Evolutionary conservation across 495 filamentous ascomycete genomes (phyloP), one percentile per base, ranked within the genome.

Genomic region (Aspergillus conjunctus): DNA sequence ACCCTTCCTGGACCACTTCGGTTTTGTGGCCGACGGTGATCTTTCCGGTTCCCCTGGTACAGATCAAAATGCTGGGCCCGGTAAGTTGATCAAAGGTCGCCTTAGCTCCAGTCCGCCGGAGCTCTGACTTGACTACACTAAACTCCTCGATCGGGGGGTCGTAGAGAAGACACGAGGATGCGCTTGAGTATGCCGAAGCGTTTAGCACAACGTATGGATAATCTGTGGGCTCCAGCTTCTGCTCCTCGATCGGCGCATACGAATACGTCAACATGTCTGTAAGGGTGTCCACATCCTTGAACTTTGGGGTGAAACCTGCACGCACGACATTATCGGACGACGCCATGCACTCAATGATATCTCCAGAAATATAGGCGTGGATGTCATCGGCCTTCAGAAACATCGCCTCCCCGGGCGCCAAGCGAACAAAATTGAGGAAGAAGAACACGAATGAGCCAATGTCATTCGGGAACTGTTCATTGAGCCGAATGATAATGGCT

Each of bases 281-380:
- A n/a, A 98, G 82, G 3, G 91, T 97, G 49, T 87, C 81, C 48
- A 97, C 91, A 66, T 98, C 94, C 79, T 97, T 96, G 83, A 93
- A 98, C 74, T 98, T 98, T 10, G 94, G 94, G 0, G 94, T 98
- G 71, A 98, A 93, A 18, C 94, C 94, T 2, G 94, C 94, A 33
- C 94, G 93, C 20, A 98, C 93, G 7, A 98, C 94, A 63, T 98
- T 98, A 78, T 98, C 94, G 34, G 91, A 95, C 20, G 91, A 89
- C 1, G 94, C 94, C 94, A 98, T 98, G 81, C 94, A 98, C 76
- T 98, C 94, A 66, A 98, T 92, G 66, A 98, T 96, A 60, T 98
- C 94, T 46, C 94, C 94, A 22, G 88, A 92, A 33, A 98, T 81
- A 72, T 98, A 98, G 18, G 94, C 94, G 70, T 98, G 94, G 61